Evolutionary conservation across 352 stramenopile genomes (phyloP), one percentile per base, ranked within the genome.

Genomic region (Hyphochytrium catenoides): DNA sequence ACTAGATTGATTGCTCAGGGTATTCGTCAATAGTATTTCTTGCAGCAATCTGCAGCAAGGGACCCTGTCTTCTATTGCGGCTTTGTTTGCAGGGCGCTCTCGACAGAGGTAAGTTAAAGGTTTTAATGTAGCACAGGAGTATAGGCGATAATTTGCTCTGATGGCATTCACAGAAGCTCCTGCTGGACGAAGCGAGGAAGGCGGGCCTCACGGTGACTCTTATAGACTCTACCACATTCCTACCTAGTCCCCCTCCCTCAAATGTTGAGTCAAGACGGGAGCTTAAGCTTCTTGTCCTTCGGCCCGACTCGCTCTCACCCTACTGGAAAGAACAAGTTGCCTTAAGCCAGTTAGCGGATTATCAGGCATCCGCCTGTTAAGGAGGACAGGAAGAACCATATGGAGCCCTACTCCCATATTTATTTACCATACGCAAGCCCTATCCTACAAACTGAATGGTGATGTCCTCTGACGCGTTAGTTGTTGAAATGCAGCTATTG

Each of bases 31-130:
- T 43, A 47, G 42, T 48, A 72, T 35, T 38, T 72, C 43, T 40
- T 72, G 36, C 48, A 62, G 8, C 43, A 46, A 12, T 50, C 52
- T 22, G 20, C 17, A 8, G 33, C 51, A 6, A 52, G 61, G 8
- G 38, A 46, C 9, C 48, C 44, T 23, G 46, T 51, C 15, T 74
- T 74, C 30, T 70, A 57, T 37, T 71, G 58, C 23, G 61, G 61
- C 17, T 74, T 70, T 31, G 61, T 73, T 8, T 68, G 56, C 24
- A 49, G 61, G 7, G 54, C 58, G 8, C 47, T 59, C 40, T 60
- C 44, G 16, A 74, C 57, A 9, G 25, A 34, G 23, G 36, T 46
- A 20, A 14, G 24, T 11, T n/a, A n/a, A n/a, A 22, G 16, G 26
- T 12, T 31, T 23, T 16, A 36, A 36, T 16, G 14, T 39, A 31